These are phyloP conservation scores for Vigna angularis DNA, from an alignment of 306 rosid genomes.

Conservation along the genomic window DNA sequence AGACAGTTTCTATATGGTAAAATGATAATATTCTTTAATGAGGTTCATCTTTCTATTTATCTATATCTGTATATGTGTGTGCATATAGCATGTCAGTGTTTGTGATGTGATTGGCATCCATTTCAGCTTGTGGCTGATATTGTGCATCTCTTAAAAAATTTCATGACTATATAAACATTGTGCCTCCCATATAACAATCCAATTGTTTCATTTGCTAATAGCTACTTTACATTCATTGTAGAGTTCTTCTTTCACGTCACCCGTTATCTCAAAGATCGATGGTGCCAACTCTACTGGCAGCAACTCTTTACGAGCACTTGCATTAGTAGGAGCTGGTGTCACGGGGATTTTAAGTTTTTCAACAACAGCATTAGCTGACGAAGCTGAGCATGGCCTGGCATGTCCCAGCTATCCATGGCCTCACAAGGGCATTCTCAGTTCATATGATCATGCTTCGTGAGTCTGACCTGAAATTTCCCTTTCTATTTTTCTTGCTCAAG, in stretches of 20 bases:
- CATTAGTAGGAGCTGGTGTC: slow-evolving; percentile 87
- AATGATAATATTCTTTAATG: not conserved
- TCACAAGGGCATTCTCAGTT: slow-evolving; percentile 92
- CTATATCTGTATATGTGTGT: too few species aligned
- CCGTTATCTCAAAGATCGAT: slow-evolving; percentile 65
- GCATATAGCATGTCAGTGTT: too few species aligned
- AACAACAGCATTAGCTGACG: slow-evolving; percentile 88
- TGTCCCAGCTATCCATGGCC: slow-evolving; percentile 98
- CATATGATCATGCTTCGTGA: slow-evolving; percentile 98
- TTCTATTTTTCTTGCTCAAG: not conserved
- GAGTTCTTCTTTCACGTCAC: slow-evolving; percentile 61
- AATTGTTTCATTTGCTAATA: not conserved
- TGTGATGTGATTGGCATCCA: too few species aligned
- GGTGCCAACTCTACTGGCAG: slow-evolving; percentile 65
- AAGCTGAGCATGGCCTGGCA: slow-evolving; percentile 96
- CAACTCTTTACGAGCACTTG: slow-evolving; percentile 82
- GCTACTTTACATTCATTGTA: slow-evolving; percentile 45
- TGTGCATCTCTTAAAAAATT: not conserved
- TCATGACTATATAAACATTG: not conserved
- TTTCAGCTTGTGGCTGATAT: not conserved
- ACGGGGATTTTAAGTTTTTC: slow-evolving; percentile 85
- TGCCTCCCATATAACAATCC: not conserved
- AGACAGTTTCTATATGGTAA: not conserved
- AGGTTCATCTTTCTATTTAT: not conserved
- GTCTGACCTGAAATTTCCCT: slow-evolving; percentile 45